phyloP scores from a whole-genome alignment of 78 protist species.

The Speleostelium caveatum region DNA sequence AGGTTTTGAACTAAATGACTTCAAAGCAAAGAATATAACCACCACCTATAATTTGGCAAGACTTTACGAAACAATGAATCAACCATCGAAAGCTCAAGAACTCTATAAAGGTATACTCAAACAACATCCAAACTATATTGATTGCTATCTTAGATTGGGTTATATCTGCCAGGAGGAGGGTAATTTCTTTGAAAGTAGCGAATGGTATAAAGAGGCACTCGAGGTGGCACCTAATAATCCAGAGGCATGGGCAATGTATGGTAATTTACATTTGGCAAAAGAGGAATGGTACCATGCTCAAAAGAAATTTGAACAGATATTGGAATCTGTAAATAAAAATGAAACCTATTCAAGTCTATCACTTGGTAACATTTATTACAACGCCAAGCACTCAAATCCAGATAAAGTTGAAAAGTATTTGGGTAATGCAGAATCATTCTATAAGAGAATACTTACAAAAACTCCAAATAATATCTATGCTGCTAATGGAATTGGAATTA shows the following conservation, averaged over 20 bases:
- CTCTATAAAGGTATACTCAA: slow-evolving; percentile 68
- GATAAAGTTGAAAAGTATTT: slow-evolving; percentile 61
- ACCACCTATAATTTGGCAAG: slow-evolving; percentile 82
- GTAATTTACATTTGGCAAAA: slow-evolving; percentile 67
- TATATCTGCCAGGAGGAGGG: slow-evolving; percentile 35
- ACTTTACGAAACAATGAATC: slow-evolving; percentile 67
- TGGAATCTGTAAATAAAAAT: slow-evolving; percentile 36
- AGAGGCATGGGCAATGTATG: slow-evolving; percentile 77
- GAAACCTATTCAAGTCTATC: slow-evolving; percentile 79
- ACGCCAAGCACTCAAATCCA: slow-evolving; percentile 19
- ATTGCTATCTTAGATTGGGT: slow-evolving; percentile 78
- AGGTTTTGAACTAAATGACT: slow-evolving; percentile 22
- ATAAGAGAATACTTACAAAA: slow-evolving; percentile 26
- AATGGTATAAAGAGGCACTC: slow-evolving; percentile 81
- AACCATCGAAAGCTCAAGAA: slow-evolving; percentile 10
- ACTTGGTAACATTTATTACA: slow-evolving; percentile 70
- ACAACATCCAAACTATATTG: slow-evolving; percentile 81
- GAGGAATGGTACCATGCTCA: slow-evolving; percentile 82
- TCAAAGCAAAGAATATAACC: slow-evolving; percentile 56
- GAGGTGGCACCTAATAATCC: slow-evolving; percentile 12
- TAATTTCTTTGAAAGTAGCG: slow-evolving; percentile 52
- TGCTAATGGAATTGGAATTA: slow-evolving; percentile 88
- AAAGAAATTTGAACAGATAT: slow-evolving; percentile 75
- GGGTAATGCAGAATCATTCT: slow-evolving; percentile 45
- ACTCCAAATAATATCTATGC: slow-evolving; percentile 84